These are phyloP conservation scores for Excoecaria cochinchinensis DNA, from an alignment of 345 rosid species.

Conservation along the genomic window DNA sequence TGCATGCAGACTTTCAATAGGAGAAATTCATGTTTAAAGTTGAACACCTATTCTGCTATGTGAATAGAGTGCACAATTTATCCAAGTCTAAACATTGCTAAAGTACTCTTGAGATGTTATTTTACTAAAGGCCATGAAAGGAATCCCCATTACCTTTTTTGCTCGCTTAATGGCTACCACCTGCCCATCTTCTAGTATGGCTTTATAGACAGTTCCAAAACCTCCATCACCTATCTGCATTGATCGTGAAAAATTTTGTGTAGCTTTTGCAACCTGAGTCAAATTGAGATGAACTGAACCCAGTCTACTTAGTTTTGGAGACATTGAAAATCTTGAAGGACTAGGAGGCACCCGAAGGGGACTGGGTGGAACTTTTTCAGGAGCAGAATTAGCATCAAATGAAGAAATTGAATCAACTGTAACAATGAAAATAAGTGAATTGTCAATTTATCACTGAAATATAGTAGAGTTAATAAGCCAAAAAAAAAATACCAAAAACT, in stretches of 20 bases:
- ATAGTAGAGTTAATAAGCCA: background rate
- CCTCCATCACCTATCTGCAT: slow-evolving; percentile 89
- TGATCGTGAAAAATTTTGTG: slow-evolving; percentile 59
- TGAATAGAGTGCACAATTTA: background rate
- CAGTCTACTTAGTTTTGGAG: slow-evolving; percentile 65
- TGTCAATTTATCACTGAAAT: slow-evolving; percentile 2
- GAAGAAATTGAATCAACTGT: slow-evolving; percentile 63
- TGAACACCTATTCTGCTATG: background rate
- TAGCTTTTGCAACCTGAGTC: slow-evolving; percentile 61
- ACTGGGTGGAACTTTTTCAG: slow-evolving; percentile 68
- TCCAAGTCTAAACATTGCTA: background rate
- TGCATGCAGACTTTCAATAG: background rate
- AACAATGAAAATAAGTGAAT: slow-evolving; percentile 21
- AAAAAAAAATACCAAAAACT: background rate
- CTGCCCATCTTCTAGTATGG: slow-evolving; percentile 61
- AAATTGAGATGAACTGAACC: slow-evolving; percentile 65
- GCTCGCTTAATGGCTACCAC: slow-evolving; percentile 95
- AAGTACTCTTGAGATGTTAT: background rate
- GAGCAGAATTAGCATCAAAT: slow-evolving; percentile 45
- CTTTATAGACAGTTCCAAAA: slow-evolving; percentile 86
- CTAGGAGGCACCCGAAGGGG: slow-evolving; percentile 81
- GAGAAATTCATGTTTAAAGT: background rate
- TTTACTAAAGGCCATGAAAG: slow-evolving; percentile 4
- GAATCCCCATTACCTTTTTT: slow-evolving; percentile 57
- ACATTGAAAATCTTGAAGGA: slow-evolving; percentile 73